Evolutionary conservation across 192 early-diverging fungal species (phyloP).

Genomic region (Coemansia sp.): DNA sequence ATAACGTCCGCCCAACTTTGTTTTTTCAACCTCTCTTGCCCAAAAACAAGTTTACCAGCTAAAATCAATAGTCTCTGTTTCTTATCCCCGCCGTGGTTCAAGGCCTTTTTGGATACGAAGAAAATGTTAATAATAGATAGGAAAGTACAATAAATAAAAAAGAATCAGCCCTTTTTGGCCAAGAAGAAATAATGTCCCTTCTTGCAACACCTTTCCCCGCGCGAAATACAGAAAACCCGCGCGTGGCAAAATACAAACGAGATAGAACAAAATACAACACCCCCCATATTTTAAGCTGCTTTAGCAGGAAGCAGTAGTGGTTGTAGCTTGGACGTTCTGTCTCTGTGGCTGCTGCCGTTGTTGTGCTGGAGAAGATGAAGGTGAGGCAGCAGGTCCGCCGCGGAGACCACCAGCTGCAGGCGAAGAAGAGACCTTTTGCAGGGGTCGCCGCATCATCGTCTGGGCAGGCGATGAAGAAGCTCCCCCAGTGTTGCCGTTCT

Average conservation of each 20-base stretch:
- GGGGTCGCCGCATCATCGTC: slow-evolving; percentile 6
- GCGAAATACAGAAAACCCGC: no score
- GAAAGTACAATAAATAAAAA: slow-evolving; percentile 2
- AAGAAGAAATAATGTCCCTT: neutral
- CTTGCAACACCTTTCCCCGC: no score
- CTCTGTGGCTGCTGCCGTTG: neutral
- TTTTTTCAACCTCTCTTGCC: no score
- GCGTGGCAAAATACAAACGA: neutral
- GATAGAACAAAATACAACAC: neutral
- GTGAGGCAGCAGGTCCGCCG: neutral
- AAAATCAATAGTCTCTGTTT: no score
- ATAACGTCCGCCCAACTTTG: no score
- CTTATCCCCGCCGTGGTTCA: no score
- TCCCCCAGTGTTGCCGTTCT: neutral
- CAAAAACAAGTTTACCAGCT: no score
- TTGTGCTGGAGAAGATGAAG: slow-evolving; percentile 1
- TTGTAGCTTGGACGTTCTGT: slow-evolving; percentile 1
- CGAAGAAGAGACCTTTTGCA: neutral
- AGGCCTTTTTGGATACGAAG: neutral
- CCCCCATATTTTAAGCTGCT: neutral
- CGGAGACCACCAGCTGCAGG: neutral
- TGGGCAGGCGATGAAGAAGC: neutral
- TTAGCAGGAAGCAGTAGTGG: slow-evolving; percentile 7
- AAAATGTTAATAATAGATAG: neutral
- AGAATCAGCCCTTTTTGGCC: neutral